Base-by-base conservation (phyloP, 164 flowering plant genomes). In the Vitis rotundifolia region DNA sequence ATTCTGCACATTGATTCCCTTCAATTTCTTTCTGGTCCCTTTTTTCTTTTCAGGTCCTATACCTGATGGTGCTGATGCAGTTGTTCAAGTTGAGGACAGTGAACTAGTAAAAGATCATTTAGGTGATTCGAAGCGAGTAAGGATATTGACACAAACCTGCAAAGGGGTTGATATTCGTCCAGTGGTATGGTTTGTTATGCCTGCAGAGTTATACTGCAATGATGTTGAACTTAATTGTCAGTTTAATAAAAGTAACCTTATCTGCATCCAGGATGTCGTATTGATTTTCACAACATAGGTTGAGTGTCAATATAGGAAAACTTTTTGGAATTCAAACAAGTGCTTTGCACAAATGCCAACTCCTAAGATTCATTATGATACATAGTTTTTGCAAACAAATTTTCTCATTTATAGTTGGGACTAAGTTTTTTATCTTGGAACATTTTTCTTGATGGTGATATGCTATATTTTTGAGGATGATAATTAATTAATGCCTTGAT, bases 61-160 rank as follows among this genome's bases (percentile, higher is more conserved):
- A 70, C 99, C 98, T 52, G 88, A 91, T 81, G 98, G 98, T 61
- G 94, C 99, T 22, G 94, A 95, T 82, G 90, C 99, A 63, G 99
- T 95, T 58, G 86, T 95, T 66, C 99, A 90, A 82, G 91, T 93
- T 73, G 99, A 95, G 80, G 92, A 93, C 71, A 91, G 94, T 71
- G 89, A 86, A 84, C 71, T 65, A 68, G 63, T 88, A 55, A 69
- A 70, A 68, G 87, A 53, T 73, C 73, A 72, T 65, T 72, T 76
- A 18, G 29, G 15, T 69, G 85, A 77, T 67, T 18, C 76, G 19
- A 91, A 83, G 80, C 78, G 81, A 66, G 93, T 95, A 12, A 86
- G 72, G 58, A 83, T 95, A 73, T 73, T 91, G 79, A 87, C 81
- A 55, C 82, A 87, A 76, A 78, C 83, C 57, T 78, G 70, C 8